Percentiles rank a stretch among this genome's conserved stretches.
These are phyloP conservation scores for Zygotorulaspora danielsina DNA, from an alignment of 805 yeast species.

Conservation along the genomic window DNA sequence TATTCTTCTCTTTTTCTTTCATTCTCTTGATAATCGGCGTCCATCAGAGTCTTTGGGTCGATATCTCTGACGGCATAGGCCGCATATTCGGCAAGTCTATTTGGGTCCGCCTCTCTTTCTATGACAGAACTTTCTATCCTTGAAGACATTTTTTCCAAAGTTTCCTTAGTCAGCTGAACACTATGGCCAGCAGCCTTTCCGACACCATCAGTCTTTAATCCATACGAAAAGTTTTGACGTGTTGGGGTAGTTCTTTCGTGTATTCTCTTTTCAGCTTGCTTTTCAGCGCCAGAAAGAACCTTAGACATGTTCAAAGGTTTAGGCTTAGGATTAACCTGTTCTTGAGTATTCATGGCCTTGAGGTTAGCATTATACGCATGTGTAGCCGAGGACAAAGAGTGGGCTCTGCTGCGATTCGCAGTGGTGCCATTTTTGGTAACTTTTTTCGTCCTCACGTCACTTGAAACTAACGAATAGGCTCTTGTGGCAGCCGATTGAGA, in stretches of 20 bases:
- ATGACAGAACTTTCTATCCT: conserved; percentile 44
- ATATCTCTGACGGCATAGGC: conserved; percentile 39
- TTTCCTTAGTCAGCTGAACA: conserved; percentile 21
- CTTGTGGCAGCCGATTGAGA: conserved; percentile 31
- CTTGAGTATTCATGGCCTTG: conserved; percentile 3
- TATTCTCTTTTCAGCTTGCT: conserved; percentile 28
- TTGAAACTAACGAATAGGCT: conserved; percentile 28
- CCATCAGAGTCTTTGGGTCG: conserved; percentile 36
- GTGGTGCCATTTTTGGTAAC: conserved; percentile 6
- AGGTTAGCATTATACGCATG: conserved; percentile 8
- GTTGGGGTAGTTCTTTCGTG: conserved; percentile 20
- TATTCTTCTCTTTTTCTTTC: conserved; percentile 27
- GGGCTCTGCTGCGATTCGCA: conserved; percentile 10
- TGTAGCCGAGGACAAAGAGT: conserved; percentile 17
- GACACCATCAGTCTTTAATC: conserved; percentile 22
- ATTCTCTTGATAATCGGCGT: conserved; percentile 46
- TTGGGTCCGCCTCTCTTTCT: conserved; percentile 54
- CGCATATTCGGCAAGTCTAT: conserved; percentile 41
- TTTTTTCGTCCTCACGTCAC: conserved; percentile 8
- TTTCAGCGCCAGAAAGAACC: conserved; percentile 31
- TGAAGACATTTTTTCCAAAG: conserved; percentile 18
- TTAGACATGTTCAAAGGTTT: conserved; percentile 27
- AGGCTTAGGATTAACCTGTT: conserved; percentile 11
- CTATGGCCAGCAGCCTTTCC: conserved; percentile 24
- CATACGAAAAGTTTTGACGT: conserved; percentile 19